These are phyloP conservation scores for Aspergillus phoenicis DNA, from an alignment of 2,329 filamentous ascomycete species.

Conservation along the genomic window DNA sequence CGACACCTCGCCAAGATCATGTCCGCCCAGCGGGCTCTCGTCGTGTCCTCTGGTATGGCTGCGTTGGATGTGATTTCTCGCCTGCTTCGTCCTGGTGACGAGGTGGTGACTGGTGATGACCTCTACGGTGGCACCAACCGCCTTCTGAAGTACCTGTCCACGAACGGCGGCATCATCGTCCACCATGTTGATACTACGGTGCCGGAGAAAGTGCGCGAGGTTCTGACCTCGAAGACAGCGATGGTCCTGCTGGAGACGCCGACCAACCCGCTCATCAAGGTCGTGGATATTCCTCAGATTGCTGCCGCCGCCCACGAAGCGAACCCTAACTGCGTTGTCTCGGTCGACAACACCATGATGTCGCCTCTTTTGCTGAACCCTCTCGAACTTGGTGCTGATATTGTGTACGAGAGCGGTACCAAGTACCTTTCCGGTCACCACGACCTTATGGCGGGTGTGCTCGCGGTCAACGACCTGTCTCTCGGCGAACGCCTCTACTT, in stretches of 20 bases:
- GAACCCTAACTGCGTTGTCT: constrained; percentile 78
- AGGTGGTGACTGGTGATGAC: constrained; percentile 96
- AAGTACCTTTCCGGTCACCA: constrained; percentile 98
- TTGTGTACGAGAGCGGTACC: constrained; percentile 96
- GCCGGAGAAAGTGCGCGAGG: constrained; percentile 67
- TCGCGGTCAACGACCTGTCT: constrained; percentile 80
- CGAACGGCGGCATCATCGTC: constrained; percentile 87
- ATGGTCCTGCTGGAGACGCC: constrained; percentile 97
- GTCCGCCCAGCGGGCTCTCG: constrained; percentile 86
- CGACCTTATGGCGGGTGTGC: constrained; percentile 97
- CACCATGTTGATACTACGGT: constrained; percentile 95
- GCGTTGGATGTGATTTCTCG: constrained; percentile 95
- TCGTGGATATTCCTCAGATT: constrained; percentile 86
- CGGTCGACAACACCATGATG: constrained; percentile 99
- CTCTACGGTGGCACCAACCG: constrained; percentile 95
- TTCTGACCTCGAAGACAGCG: constrained; percentile 77
- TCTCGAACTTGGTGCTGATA: constrained; percentile 88
- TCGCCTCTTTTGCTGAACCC: constrained; percentile 93
- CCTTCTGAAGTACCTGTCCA: constrained; percentile 85
- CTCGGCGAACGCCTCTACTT: constrained; percentile 92
- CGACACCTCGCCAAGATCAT: constrained; percentile 98
- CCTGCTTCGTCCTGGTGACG: constrained; percentile 85
- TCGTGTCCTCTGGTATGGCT: constrained; percentile 96
- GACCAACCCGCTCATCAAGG: constrained; percentile 97
- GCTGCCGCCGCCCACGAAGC: constrained; percentile 73